Percentiles rank a stretch among this genome's conserved stretches.
phyloP scores from a whole-genome alignment of 176 grass and related monocot species.

The Zea luxurians region DNA sequence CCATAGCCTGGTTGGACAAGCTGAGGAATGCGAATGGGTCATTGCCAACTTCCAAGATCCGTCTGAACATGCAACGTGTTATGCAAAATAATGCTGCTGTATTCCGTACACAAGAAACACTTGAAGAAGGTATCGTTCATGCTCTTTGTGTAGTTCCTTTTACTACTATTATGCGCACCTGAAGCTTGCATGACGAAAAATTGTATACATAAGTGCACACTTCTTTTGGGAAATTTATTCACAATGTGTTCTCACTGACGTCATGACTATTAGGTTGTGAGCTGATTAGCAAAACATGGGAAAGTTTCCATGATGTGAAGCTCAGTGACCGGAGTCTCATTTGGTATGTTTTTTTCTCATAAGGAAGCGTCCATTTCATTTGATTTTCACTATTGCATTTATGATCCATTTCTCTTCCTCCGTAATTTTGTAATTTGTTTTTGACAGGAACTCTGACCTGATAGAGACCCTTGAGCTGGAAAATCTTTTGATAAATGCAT shows the following conservation, averaged over 20 bases:
- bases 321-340: constrained; percentile 71
- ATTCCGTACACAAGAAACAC: constrained; percentile 80
- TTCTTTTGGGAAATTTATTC: not conserved
- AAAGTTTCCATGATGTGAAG: constrained; percentile 64
- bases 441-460: constrained; percentile 85
- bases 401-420: constrained; percentile 13
- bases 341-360: constrained; percentile 48
- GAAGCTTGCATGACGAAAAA: not conserved
- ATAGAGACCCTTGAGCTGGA: constrained; percentile 90
- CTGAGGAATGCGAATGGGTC: constrained; percentile 69
- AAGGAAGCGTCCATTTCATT: not conserved
- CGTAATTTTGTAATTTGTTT: constrained; percentile 5
- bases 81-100: constrained; percentile 89
- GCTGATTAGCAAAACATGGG: constrained; percentile 72
- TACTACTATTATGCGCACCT: not conserved
- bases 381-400: constrained; percentile 24
- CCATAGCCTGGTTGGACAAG: constrained; percentile 77
- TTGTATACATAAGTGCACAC: not conserved
- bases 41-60: constrained; percentile 66
- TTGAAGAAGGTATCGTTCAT: constrained; percentile 61
- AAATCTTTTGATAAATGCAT: constrained; percentile 93
- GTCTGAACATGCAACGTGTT: constrained; percentile 82
- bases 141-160: not conserved
- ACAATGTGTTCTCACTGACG: constrained; percentile 7
- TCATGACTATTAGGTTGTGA: constrained; percentile 53